Conservation (phyloP, 2,329 filamentous ascomycete species). For the Diaporthe aspalathi region DNA sequence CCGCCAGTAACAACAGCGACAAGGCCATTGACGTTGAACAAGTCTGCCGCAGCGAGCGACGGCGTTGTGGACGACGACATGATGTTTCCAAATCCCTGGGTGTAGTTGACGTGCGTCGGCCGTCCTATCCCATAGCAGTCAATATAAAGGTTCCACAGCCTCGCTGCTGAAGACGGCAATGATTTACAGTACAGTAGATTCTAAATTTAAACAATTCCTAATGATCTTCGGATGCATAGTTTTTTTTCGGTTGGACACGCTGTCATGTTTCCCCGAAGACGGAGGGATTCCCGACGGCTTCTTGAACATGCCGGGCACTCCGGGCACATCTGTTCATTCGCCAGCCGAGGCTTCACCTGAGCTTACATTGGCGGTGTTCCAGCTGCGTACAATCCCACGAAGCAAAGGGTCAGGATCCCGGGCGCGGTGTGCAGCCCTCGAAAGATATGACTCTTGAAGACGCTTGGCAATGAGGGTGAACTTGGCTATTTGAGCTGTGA, state of each 20-base stretch:
- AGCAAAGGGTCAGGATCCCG: not conserved
- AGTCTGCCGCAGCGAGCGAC: constrained; percentile 31
- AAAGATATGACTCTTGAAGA: not conserved
- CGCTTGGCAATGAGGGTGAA: too few relatives aligned
- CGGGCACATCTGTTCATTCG: not conserved
- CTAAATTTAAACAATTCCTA: not conserved
- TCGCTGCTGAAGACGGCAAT: not conserved
- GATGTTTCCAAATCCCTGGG: not conserved
- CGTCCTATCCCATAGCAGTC: not conserved
- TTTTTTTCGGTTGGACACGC: not conserved
- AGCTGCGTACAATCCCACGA: not conserved
- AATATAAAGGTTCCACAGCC: not conserved
- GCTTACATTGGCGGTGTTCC: not conserved
- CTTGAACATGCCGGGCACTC: not conserved
- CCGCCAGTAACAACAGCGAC: constrained; percentile 38
- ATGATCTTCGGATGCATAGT: too few relatives aligned
- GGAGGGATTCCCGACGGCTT: not conserved
- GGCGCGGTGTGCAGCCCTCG: not conserved
- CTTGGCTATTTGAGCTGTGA: too few relatives aligned
- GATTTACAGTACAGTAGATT: not conserved
- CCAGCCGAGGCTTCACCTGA: not conserved
- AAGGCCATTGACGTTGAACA: constrained; percentile 37
- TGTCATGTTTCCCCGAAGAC: not conserved
- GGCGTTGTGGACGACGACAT: not conserved
- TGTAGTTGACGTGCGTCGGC: not conserved